Evolutionary conservation across 2,329 filamentous ascomycete genomes (phyloP).

Genomic region (Rachicladosporium sp.): DNA sequence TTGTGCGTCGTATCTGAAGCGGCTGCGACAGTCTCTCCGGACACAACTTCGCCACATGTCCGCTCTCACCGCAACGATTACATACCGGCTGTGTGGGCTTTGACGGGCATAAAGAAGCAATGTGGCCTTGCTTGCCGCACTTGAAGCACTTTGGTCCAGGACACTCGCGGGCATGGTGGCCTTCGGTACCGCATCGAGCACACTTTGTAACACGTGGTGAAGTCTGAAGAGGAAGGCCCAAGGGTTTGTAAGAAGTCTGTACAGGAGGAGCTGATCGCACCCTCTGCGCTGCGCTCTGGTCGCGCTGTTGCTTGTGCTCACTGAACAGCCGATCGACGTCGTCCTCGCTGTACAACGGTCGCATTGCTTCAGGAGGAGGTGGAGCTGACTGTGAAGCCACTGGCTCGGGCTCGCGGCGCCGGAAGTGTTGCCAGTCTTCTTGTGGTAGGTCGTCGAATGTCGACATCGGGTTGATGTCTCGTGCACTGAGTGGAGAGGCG

Average conservation of each 20-base stretch:
- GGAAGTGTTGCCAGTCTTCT: slow-evolving; percentile 16
- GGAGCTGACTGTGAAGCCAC: background rate
- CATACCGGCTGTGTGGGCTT: too few relatives aligned
- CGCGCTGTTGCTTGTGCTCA: slow-evolving; percentile 8
- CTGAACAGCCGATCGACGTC: slow-evolving; percentile 11
- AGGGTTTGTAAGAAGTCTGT: too few relatives aligned
- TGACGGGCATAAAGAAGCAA: too few relatives aligned
- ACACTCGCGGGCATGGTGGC: slow-evolving; percentile 13
- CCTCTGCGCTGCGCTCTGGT: background rate
- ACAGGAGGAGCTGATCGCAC: too few relatives aligned
- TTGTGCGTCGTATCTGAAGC: too few relatives aligned
- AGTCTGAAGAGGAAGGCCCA: too few relatives aligned
- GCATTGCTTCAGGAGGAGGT: background rate
- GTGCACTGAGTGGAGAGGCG: too few relatives aligned
- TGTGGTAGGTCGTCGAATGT: background rate
- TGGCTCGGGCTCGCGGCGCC: slow-evolving; percentile 7
- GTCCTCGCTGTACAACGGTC: slow-evolving; percentile 2
- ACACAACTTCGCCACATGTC: too few relatives aligned
- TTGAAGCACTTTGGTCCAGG: background rate
- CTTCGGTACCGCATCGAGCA: slow-evolving; percentile 10
- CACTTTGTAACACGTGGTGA: slow-evolving; percentile 2
- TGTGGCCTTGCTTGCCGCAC: too few relatives aligned
- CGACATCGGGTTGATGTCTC: too few relatives aligned
- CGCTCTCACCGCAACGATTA: too few relatives aligned
- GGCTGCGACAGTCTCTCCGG: too few relatives aligned